A percentile compares a stretch with the other conserved stretches of the same genome.
These are phyloP conservation scores for Melastoma malabathricum DNA, from an alignment of 345 rosid species.

Conservation along the genomic window DNA sequence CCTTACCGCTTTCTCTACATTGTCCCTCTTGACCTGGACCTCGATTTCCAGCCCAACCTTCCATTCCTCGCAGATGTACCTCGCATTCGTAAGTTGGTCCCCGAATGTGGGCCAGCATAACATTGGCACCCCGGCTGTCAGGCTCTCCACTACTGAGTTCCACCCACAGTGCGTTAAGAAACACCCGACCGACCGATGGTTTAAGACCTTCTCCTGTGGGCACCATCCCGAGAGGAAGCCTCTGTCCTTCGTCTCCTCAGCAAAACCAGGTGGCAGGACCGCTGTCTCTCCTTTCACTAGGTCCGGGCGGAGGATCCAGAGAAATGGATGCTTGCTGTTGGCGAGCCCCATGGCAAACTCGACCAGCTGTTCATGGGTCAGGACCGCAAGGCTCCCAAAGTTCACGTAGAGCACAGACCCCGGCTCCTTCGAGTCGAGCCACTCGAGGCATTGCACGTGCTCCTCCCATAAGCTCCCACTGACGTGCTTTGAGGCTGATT, in stretches of 20 bases:
- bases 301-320: constrained; percentile 8
- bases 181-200: constrained; percentile 3
- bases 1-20: constrained; percentile 2
- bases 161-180: constrained; percentile 10
- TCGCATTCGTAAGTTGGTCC: constrained; percentile 2
- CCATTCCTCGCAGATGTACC: constrained; percentile 4
- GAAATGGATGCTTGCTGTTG: constrained; percentile 4
- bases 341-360: constrained; percentile 13
- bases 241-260: constrained; percentile 2
- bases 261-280: constrained; percentile 1
- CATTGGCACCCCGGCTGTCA: constrained; percentile 5
- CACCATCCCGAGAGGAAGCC: constrained; percentile 4
- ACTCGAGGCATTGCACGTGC: background rate
- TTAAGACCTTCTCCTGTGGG: constrained; percentile 7
- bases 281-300: constrained; percentile 3
- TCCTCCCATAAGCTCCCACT: background rate
- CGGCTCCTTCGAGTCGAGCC: constrained; percentile 1
- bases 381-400: background rate
- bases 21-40: background rate
- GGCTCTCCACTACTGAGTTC: constrained; percentile 5
- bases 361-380: background rate
- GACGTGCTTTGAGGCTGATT: background rate
- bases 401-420: background rate
- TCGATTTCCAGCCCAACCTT: constrained; percentile 3
- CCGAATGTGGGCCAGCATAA: constrained; percentile 2